These are phyloP conservation scores for Neurospora africana DNA, from an alignment of 495 filamentous ascomycete genomes.

Conservation along the genomic window DNA sequence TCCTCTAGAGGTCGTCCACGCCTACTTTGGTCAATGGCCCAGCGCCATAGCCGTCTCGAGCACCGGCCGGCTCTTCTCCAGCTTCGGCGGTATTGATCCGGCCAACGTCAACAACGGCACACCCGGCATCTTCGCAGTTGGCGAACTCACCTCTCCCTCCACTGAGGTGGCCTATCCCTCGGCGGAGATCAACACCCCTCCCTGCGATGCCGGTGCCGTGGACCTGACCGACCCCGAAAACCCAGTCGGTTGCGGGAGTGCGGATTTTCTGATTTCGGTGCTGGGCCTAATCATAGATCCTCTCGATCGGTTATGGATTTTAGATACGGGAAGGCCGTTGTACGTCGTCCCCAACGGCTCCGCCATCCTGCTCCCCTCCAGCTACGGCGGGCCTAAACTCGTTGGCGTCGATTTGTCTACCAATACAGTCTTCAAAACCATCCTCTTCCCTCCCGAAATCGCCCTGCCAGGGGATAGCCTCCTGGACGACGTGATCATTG, in stretches of 20 bases:
- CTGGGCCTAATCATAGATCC: accelerated
- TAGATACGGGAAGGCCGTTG: background rate
- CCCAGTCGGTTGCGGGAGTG: background rate
- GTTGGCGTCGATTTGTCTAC: background rate
- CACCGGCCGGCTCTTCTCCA: background rate
- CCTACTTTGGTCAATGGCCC: background rate
- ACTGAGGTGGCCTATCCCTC: background rate
- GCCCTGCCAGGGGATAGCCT: background rate
- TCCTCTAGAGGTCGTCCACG: background rate
- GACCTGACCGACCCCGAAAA: background rate
- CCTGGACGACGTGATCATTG: background rate
- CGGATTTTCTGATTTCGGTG: background rate
- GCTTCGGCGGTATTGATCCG: background rate
- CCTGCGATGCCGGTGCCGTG: background rate
- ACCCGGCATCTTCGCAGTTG: background rate
- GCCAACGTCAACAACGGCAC: background rate
- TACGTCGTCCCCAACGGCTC: background rate
- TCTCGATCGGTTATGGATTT: background rate
- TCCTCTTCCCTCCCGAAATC: background rate
- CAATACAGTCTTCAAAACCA: background rate
- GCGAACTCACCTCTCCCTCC: background rate
- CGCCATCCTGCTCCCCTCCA: accelerated
- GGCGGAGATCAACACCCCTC: background rate
- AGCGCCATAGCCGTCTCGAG: background rate
- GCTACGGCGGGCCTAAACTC: background rate